Conservation (phyloP, 2,329 filamentous ascomycete species). For the Cercospora berteroae region DNA sequence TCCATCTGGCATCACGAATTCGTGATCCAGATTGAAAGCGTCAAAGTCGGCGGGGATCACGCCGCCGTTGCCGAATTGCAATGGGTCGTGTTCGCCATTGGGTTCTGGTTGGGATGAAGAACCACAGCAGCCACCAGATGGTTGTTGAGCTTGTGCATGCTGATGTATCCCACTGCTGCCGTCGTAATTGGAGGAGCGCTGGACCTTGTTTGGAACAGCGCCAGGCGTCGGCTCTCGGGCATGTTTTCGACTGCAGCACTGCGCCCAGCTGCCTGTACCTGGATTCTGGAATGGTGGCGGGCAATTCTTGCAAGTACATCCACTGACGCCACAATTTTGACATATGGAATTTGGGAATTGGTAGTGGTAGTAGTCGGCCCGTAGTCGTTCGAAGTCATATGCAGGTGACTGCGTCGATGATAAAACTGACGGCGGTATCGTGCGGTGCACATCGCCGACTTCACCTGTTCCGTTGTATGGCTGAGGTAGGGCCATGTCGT, state of each 20-base stretch:
- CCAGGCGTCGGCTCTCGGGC: slow-evolving; percentile 30
- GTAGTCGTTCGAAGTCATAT: slow-evolving; percentile 32
- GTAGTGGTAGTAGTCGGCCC: slow-evolving; percentile 32
- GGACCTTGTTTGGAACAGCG: slow-evolving; percentile 20
- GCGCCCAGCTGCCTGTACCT: slow-evolving; percentile 34
- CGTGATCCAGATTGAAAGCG: slow-evolving; percentile 16
- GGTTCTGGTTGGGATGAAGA: not conserved
- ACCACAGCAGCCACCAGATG: slow-evolving; percentile 1
- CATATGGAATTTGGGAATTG: slow-evolving; percentile 37
- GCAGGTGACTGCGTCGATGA: slow-evolving; percentile 15
- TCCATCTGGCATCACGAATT: slow-evolving; percentile 17
- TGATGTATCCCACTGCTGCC: slow-evolving; percentile 8
- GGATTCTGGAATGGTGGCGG: slow-evolving; percentile 36
- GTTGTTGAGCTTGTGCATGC: slow-evolving; percentile 4
- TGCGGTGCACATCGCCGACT: not conserved
- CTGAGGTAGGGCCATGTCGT: slow-evolving; percentile 8
- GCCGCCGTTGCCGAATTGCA: not conserved
- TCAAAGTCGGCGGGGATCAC: slow-evolving; percentile 5
- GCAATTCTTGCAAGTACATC: slow-evolving; percentile 37
- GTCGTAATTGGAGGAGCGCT: slow-evolving; percentile 19
- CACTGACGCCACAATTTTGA: slow-evolving; percentile 36
- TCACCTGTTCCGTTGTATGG: slow-evolving; percentile 2
- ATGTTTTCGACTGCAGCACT: slow-evolving; percentile 37
- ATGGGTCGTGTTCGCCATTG: not conserved
- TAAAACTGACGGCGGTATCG: slow-evolving; percentile 10